Base-by-base conservation (phyloP, 805 yeast genomes). In the Cyberlindnera americana region DNA sequence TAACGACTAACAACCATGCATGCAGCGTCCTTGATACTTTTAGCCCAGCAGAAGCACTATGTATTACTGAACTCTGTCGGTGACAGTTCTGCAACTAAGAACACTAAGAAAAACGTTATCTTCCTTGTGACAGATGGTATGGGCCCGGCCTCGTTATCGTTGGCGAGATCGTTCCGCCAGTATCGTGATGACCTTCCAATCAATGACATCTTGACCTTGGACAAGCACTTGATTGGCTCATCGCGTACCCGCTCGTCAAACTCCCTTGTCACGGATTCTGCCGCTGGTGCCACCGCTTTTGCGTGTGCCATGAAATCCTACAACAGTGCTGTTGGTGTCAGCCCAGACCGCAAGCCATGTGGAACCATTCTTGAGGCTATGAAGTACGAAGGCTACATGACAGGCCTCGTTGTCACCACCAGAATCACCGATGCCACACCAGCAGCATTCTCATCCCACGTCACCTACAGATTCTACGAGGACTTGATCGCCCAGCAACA, bases 281-380 rank as follows among this genome's bases (percentile, higher is more conserved):
- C 98, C 10, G 98, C 98, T 2, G 97, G 96, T 13, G 98, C 96
- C 13, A 88, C 96, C 12, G 96, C 95, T 1, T 90, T 89, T 55
- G 72, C 95, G 0, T 87, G 96, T 61, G 91, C 80, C 6, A 56
- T 78, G 52, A 90, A 90, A 66, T 67, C 89, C 5, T 88, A 86
- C 64, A 90, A 90, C 59, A 93, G 95, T 13, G 96, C 95, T 11
- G 84, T 90, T 59, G 95, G 88, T n/a, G 95, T 90, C 13, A 73
- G 74, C 44, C 77, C 87, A 1, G 63, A 69, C 23, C 67, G 72
- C 34, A 50, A 55, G n/a, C 95, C 97, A 6, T 84, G 95, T 57
- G 96, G 95, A 6, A 87, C 96, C 2, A 64, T 90, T 29, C 66
- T 90, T 49, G 98, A 90, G 63, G 95, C 95, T 1, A 80, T 91